Percentiles rank a stretch among this genome's conserved stretches.
Evolutionary conservation across 805 yeast species (phyloP).

Genomic region (Cyberlindnera mrakii): DNA sequence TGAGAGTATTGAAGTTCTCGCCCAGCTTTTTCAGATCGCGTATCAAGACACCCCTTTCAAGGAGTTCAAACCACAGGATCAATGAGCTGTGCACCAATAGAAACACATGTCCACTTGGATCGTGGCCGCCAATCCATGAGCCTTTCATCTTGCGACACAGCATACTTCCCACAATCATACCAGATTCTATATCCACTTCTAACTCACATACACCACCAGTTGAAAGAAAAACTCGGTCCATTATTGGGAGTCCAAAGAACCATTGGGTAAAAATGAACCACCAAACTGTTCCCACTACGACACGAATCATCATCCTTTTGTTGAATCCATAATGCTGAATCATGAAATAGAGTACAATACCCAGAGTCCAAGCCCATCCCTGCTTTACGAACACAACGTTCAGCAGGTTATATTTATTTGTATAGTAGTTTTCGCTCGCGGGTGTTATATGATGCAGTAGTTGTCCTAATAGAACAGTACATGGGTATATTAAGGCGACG

Average conservation of each 20-base stretch:
- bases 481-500: slow-evolving; percentile 27
- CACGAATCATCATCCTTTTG: slow-evolving; percentile 8
- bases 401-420: slow-evolving; percentile 60
- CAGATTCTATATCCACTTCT: slow-evolving; percentile 1
- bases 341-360: slow-evolving; percentile 29
- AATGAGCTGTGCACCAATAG: slow-evolving; percentile 61
- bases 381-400: slow-evolving; percentile 74
- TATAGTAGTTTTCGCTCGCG: slow-evolving; percentile 23
- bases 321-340: slow-evolving; percentile 11
- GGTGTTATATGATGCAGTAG: slow-evolving; percentile 30
- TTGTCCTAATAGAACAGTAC: slow-evolving; percentile 46
- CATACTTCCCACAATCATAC: slow-evolving; percentile 11
- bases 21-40: slow-evolving; percentile 23
- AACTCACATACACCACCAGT: slow-evolving; percentile 78
- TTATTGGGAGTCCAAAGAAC: slow-evolving; percentile 77
- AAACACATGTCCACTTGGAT: slow-evolving; percentile 93
- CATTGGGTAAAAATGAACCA: slow-evolving; percentile 88
- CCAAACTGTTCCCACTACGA: slow-evolving; percentile 46
- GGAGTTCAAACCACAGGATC: slow-evolving; percentile 59
- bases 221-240: slow-evolving; percentile 74
- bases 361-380: slow-evolving; percentile 90
- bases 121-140: slow-evolving; percentile 81
- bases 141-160: slow-evolving; percentile 58
- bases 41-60: slow-evolving; percentile 32
- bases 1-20: slow-evolving; percentile 1